These are phyloP conservation scores for Phytopythium litorale DNA, from an alignment of 352 stramenopile genomes.

Conservation along the genomic window DNA sequence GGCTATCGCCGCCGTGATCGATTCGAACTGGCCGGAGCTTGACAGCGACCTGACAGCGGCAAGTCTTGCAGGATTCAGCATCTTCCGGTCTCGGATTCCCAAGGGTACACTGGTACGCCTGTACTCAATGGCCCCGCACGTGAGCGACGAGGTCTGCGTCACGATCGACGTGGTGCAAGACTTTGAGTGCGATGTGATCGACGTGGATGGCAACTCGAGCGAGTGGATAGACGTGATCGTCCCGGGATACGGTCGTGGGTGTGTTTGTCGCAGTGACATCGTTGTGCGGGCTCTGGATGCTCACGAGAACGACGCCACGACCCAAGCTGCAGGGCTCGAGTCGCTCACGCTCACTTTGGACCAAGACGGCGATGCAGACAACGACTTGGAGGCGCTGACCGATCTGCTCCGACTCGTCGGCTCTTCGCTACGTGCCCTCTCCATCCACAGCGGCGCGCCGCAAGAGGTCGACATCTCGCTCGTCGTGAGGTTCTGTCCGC, in stretches of 20 bases:
- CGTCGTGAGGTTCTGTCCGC: slow-evolving; percentile 15
- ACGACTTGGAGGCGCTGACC: background rate
- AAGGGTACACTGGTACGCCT: slow-evolving; percentile 1
- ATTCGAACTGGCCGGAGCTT: slow-evolving; percentile 15
- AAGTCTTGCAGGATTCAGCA: background rate
- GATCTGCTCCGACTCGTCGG: slow-evolving; percentile 19
- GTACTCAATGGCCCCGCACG: slow-evolving; percentile 2
- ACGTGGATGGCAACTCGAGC: slow-evolving; percentile 14
- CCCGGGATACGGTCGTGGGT: slow-evolving; percentile 23
- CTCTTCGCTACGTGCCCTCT: slow-evolving; percentile 14
- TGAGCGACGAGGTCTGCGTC: background rate
- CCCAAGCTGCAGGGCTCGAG: slow-evolving; percentile 3
- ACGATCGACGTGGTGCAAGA: slow-evolving; percentile 7
- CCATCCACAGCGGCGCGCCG: slow-evolving; percentile 11
- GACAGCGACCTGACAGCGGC: background rate
- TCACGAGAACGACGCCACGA: background rate
- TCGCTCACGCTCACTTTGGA: slow-evolving; percentile 24
- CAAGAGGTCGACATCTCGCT: slow-evolving; percentile 12
- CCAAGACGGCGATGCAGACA: slow-evolving; percentile 14
- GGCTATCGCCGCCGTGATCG: slow-evolving; percentile 17
- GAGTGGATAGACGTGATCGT: slow-evolving; percentile 28
- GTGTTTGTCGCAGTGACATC: slow-evolving; percentile 12
- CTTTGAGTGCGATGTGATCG: slow-evolving; percentile 3
- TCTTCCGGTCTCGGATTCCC: background rate
- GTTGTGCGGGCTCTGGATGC: background rate